phyloP scores from a whole-genome alignment of 345 rosid genomes.

The Lumnitzera racemosa region DNA sequence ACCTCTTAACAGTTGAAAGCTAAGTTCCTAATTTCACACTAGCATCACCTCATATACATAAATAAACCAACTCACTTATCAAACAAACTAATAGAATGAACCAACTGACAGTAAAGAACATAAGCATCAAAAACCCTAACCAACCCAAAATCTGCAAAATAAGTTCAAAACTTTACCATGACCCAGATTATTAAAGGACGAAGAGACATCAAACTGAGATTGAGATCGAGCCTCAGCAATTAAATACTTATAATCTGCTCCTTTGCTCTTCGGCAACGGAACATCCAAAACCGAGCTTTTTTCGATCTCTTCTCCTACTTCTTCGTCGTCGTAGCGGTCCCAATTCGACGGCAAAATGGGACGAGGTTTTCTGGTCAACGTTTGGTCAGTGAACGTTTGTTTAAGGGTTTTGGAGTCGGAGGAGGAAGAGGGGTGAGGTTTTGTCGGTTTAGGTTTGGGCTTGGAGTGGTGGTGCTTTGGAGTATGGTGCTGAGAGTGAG shows the following conservation, averaged over 20 bases:
- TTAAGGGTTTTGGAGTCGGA: constrained; percentile 17
- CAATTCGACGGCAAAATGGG: constrained; percentile 62
- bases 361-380: constrained; percentile 26
- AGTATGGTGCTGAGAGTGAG: constrained; percentile 63
- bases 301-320: constrained; percentile 18
- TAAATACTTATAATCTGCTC: constrained; percentile 61
- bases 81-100: no score
- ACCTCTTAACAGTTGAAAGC: no score
- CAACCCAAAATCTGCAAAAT: not conserved
- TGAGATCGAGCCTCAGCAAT: constrained; percentile 66
- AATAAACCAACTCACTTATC: not conserved
- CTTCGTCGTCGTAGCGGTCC: constrained; percentile 64
- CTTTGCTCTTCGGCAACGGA: constrained; percentile 67
- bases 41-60: not conserved
- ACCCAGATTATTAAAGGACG: constrained; percentile 45
- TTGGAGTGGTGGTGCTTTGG: constrained; percentile 35
- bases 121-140: not conserved
- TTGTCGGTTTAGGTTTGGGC: constrained; percentile 39
- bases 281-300: constrained; percentile 20
- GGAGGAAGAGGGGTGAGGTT: constrained; percentile 11
- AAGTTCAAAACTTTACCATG: constrained; percentile 33
- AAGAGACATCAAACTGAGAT: constrained; percentile 27
- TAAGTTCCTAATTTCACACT: no score
- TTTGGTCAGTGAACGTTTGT: constrained; percentile 22
- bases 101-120: no score